Percentiles rank a stretch among this genome's conserved stretches.
phyloP scores from a whole-genome alignment of 352 stramenopile genomes.

The Pythium sp. region DNA sequence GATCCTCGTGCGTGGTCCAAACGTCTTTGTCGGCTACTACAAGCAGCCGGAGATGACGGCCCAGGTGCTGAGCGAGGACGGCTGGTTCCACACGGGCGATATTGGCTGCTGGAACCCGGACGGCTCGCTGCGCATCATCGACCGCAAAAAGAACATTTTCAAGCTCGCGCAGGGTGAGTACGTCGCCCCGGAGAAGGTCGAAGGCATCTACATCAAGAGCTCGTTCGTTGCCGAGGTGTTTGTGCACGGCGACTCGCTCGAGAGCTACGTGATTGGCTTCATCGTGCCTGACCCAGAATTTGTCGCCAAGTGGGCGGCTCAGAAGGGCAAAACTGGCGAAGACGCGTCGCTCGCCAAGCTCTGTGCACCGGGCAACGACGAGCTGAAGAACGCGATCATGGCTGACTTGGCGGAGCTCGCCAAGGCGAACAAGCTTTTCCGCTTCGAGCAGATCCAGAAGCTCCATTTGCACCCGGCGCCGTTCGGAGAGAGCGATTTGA shows the following conservation, averaged over 20 bases:
- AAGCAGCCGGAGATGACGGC: constrained; percentile 91
- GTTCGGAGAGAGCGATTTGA: constrained; percentile 91
- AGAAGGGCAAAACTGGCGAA: constrained; percentile 35
- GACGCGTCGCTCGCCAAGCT: constrained; percentile 23
- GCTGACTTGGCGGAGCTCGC: constrained; percentile 70
- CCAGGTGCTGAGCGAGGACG: constrained; percentile 89
- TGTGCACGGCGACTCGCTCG: constrained; percentile 94
- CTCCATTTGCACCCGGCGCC: constrained; percentile 83
- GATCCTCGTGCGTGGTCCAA: constrained; percentile 82
- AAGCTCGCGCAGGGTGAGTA: constrained; percentile 95
- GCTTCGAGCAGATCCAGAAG: constrained; percentile 91
- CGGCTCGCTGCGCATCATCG: constrained; percentile 88
- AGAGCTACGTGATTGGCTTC: constrained; percentile 92
- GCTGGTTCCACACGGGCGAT: constrained; percentile 97
- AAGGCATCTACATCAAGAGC: constrained; percentile 92
- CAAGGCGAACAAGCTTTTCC: constrained; percentile 72
- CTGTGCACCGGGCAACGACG: constrained; percentile 14
- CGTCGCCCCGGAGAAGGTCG: constrained; percentile 95
- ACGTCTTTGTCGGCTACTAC: constrained; percentile 93
- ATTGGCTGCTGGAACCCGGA: constrained; percentile 93
- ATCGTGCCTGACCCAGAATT: constrained; percentile 92
- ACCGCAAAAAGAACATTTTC: constrained; percentile 94
- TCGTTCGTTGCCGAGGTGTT: constrained; percentile 91
- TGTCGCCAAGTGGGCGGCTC: constrained; percentile 70
- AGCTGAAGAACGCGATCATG: constrained; percentile 59